phyloP scores from a whole-genome alignment of 2,329 filamentous ascomycete species.

The Zymoseptoria ardabiliae region DNA sequence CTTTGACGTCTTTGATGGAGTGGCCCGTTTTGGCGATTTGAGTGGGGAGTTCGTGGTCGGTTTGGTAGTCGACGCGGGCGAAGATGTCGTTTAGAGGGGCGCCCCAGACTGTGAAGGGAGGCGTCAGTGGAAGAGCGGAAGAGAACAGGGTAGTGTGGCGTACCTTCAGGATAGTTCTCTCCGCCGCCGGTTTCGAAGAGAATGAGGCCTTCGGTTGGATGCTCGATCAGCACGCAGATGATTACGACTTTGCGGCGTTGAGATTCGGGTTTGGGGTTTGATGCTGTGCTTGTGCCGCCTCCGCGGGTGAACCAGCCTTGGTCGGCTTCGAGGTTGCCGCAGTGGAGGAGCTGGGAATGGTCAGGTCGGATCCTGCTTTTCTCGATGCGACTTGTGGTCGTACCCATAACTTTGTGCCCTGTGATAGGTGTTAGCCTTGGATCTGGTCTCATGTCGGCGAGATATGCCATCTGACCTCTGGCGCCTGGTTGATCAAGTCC shows the following conservation, averaged over 20 bases:
- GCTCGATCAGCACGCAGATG: slow-evolving; percentile 22
- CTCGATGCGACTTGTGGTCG: neutral
- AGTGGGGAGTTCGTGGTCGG: slow-evolving; percentile 16
- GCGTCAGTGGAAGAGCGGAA: neutral
- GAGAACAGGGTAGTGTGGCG: too few species aligned
- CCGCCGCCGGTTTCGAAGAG: slow-evolving; percentile 32
- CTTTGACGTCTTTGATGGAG: slow-evolving; percentile 31
- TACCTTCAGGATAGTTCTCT: slow-evolving; percentile 25
- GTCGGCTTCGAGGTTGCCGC: slow-evolving; percentile 31
- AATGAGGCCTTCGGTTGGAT: slow-evolving; percentile 31
- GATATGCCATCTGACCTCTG: slow-evolving; percentile 6
- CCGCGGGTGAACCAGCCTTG: slow-evolving; percentile 32
- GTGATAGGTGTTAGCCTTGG: neutral
- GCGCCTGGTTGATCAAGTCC: slow-evolving; percentile 21
- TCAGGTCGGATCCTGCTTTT: neutral
- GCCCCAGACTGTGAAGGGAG: slow-evolving; percentile 12
- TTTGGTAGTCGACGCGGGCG: slow-evolving; percentile 23
- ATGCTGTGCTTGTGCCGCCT: slow-evolving; percentile 24
- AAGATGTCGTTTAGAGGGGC: slow-evolving; percentile 30
- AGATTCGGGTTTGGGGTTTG: slow-evolving; percentile 22
- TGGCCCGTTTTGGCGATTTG: slow-evolving; percentile 25
- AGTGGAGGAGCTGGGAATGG: slow-evolving; percentile 25
- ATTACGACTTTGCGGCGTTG: slow-evolving; percentile 28
- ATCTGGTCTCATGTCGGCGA: neutral
- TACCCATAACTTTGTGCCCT: slow-evolving; percentile 34